These are phyloP conservation scores for Liriodendron chinense DNA, from an alignment of 164 flowering plant species.

Conservation along the genomic window DNA sequence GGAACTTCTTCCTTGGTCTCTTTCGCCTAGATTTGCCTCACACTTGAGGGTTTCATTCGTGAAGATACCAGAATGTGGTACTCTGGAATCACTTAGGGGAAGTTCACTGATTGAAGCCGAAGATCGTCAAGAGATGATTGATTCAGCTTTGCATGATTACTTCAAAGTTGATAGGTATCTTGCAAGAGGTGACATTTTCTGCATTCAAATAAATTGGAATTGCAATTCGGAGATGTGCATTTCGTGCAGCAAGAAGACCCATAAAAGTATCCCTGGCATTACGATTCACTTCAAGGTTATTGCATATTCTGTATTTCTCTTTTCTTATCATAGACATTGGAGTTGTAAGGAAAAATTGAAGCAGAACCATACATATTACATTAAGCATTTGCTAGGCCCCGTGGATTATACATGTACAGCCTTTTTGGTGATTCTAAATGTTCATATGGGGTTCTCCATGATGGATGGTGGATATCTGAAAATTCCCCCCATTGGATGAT, in stretches of 20 bases:
- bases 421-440: no score
- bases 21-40: constrained; percentile 68
- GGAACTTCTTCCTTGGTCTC: constrained; percentile 41
- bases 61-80: constrained; percentile 86
- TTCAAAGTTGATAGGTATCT: constrained; percentile 77
- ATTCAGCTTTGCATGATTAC: constrained; percentile 61
- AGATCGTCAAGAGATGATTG: constrained; percentile 80
- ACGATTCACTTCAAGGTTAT: constrained; percentile 75
- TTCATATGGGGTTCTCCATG: neutral
- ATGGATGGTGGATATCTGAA: neutral
- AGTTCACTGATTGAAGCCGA: constrained; percentile 56
- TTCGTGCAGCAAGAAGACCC: constrained; percentile 46
- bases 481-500: neutral
- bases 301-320: neutral
- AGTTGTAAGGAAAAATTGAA: no score
- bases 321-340: neutral
- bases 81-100: constrained; percentile 59
- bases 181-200: constrained; percentile 68
- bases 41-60: constrained; percentile 85
- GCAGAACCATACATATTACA: neutral
- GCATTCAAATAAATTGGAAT: constrained; percentile 63
- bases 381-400: neutral
- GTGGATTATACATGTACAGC: no score
- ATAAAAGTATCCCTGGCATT: constrained; percentile 18
- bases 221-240: constrained; percentile 80